Percentiles rank a stretch among this genome's conserved stretches.
Conservation (phyloP, 2,329 filamentous ascomycete genomes). For the Trichoderma afroharzianum region DNA sequence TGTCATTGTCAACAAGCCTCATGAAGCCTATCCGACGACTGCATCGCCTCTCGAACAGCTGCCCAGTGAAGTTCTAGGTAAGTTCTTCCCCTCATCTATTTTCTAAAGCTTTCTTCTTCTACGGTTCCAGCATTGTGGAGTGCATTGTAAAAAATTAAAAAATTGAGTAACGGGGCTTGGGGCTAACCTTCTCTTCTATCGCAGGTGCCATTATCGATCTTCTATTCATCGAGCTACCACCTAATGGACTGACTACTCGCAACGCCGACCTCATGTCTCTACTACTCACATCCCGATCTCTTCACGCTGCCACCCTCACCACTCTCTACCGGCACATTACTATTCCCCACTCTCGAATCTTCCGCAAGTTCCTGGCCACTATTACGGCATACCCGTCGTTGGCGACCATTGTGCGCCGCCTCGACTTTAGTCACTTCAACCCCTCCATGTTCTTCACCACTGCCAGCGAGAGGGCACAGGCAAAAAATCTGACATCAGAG, state of each 20-base stretch:
- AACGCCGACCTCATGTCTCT: constrained; percentile 76
- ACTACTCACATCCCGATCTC: constrained; percentile 68
- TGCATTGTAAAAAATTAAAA: not conserved
- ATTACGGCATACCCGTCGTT: constrained; percentile 63
- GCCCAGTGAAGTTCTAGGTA: constrained; percentile 68
- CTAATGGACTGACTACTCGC: constrained; percentile 68
- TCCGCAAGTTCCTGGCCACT: constrained; percentile 74
- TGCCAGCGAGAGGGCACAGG: constrained; percentile 69
- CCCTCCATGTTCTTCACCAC: constrained; percentile 73
- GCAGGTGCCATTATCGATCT: constrained; percentile 70
- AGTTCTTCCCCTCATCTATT: constrained; percentile 28
- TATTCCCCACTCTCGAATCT: constrained; percentile 78
- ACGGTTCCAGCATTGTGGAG: not conserved
- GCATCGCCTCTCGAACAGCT: constrained; percentile 61
- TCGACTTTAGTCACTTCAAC: constrained; percentile 85
- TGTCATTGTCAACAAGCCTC: constrained; percentile 29
- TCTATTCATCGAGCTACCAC: constrained; percentile 68
- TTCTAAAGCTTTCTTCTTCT: not conserved
- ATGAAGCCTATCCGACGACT: constrained; percentile 39
- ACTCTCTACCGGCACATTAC: constrained; percentile 77
- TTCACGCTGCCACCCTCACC: constrained; percentile 69
- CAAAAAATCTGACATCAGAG: constrained; percentile 70
- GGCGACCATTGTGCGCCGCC: constrained; percentile 70
- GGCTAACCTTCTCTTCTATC: not conserved
- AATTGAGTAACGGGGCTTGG: not conserved